phyloP scores from a whole-genome alignment of 169 alveolate genomes.

The Eimeria mitis region DNA sequence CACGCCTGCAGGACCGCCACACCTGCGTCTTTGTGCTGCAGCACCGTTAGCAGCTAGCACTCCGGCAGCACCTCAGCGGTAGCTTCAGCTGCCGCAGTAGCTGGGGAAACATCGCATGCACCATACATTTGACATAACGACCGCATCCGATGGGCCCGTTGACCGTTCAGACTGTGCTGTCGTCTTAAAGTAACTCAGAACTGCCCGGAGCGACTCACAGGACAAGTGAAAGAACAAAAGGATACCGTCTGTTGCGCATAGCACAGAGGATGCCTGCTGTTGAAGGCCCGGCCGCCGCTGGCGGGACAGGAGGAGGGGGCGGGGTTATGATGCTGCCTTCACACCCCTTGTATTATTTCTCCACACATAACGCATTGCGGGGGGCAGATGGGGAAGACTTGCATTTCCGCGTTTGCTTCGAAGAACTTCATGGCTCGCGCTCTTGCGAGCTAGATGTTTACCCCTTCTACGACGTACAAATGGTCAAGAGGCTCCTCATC shows the following conservation, averaged over 20 bases:
- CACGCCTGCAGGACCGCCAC: not conserved
- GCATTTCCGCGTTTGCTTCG: conserved; percentile 73
- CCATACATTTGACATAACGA: conserved; percentile 15
- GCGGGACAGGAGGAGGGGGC: conserved; percentile 43
- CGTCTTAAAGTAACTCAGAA: not conserved
- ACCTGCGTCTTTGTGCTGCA: conserved; percentile 9
- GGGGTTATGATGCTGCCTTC: conserved; percentile 75
- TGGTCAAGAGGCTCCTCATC: conserved; percentile 91
- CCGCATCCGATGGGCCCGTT: conserved; percentile 53
- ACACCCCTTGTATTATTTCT: conserved; percentile 75
- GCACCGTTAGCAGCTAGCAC: conserved; percentile 21
- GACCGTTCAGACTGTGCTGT: not conserved
- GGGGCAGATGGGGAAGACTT: conserved; percentile 77
- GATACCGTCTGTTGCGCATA: not conserved
- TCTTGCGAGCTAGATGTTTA: conserved; percentile 84
- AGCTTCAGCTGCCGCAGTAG: not conserved
- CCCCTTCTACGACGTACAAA: conserved; percentile 94
- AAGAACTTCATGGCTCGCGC: conserved; percentile 76
- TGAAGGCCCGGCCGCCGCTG: conserved; percentile 68
- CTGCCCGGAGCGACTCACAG: conserved; percentile 3
- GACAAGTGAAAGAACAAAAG: not conserved
- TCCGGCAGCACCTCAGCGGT: conserved; percentile 1
- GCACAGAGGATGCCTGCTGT: conserved; percentile 43
- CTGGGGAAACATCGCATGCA: conserved; percentile 28
- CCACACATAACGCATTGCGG: conserved; percentile 78